phyloP scores from a whole-genome alignment of 2,329 filamentous ascomycete genomes.

The Graphilbum fragrans region DNA sequence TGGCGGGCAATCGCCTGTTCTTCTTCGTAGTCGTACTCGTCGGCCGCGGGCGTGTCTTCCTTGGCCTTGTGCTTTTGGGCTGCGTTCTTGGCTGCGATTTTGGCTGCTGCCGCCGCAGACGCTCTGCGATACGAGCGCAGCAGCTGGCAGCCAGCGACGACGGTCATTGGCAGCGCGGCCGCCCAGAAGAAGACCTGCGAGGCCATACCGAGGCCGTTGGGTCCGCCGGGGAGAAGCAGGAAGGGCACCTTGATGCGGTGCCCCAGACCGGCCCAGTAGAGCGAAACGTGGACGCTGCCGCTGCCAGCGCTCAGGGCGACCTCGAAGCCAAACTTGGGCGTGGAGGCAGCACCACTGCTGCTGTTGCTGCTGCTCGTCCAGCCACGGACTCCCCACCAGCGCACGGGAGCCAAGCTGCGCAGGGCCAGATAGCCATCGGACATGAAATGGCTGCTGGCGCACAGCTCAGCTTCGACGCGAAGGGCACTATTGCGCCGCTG shows the following conservation, averaged over 20 bases:
- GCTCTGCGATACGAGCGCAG: background rate
- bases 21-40: slow-evolving; percentile 4
- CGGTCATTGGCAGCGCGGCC: slow-evolving; percentile 24
- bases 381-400: slow-evolving; percentile 16
- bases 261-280: slow-evolving; percentile 33
- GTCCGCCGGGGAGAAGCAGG: slow-evolving; percentile 21
- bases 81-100: background rate
- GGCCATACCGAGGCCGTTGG: slow-evolving; percentile 3
- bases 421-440: slow-evolving; percentile 26
- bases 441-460: slow-evolving; percentile 16
- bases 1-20: slow-evolving; percentile 17
- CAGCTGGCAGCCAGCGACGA: slow-evolving; percentile 19
- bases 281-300: slow-evolving; percentile 28
- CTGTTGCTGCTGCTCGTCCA: slow-evolving; percentile 3
- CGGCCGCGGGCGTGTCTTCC: slow-evolving; percentile 5
- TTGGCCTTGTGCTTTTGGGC: slow-evolving; percentile 9
- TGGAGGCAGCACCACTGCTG: slow-evolving; percentile 11
- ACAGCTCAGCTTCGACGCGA: slow-evolving; percentile 30
- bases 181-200: slow-evolving; percentile 25
- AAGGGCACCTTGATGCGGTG: slow-evolving; percentile 32
- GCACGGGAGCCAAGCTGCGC: slow-evolving; percentile 25
- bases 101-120: background rate
- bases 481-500: slow-evolving; percentile 10
- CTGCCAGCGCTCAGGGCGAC: slow-evolving; percentile 23
- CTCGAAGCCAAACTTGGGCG: slow-evolving; percentile 31